Conservation (phyloP, 305 asterid genomes). For the Solanum hybrid region DNA sequence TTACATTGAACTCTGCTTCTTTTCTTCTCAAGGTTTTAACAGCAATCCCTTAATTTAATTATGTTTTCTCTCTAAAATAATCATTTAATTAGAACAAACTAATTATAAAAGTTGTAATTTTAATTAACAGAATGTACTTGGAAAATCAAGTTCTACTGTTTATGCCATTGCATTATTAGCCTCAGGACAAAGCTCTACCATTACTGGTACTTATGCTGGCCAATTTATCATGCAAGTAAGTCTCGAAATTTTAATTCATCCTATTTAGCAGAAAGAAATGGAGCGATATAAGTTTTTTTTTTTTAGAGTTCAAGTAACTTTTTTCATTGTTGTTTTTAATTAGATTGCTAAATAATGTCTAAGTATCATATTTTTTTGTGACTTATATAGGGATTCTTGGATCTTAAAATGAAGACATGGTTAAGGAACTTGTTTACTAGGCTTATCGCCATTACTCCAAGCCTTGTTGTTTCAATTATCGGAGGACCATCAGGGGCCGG, state of each 20-base stretch:
- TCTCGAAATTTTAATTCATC: not conserved
- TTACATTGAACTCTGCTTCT: constrained; percentile 86
- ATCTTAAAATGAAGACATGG: constrained; percentile 76
- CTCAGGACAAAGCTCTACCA: constrained; percentile 89
- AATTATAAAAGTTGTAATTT: not conserved
- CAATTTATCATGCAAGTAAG: constrained; percentile 86
- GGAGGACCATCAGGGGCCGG: constrained; percentile 93
- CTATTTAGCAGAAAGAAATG: not conserved
- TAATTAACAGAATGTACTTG: constrained; percentile 60
- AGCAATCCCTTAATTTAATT: not conserved
- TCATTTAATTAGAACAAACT: not conserved
- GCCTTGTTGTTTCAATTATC: constrained; percentile 67
- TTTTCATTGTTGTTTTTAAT: not conserved
- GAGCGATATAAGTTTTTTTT: not conserved
- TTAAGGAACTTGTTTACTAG: constrained; percentile 67
- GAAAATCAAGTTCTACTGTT: constrained; percentile 64
- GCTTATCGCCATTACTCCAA: constrained; percentile 80
- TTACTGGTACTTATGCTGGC: constrained; percentile 93
- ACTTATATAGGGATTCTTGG: constrained; percentile 59
- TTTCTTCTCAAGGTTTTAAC: constrained; percentile 66
- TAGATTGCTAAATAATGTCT: not conserved
- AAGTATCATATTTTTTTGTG: not conserved
- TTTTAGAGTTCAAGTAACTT: not conserved
- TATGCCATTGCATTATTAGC: constrained; percentile 86
- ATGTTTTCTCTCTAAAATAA: not conserved